These are phyloP conservation scores for Zygotorulaspora danielsina DNA, from an alignment of 805 yeast species.

Conservation along the genomic window DNA sequence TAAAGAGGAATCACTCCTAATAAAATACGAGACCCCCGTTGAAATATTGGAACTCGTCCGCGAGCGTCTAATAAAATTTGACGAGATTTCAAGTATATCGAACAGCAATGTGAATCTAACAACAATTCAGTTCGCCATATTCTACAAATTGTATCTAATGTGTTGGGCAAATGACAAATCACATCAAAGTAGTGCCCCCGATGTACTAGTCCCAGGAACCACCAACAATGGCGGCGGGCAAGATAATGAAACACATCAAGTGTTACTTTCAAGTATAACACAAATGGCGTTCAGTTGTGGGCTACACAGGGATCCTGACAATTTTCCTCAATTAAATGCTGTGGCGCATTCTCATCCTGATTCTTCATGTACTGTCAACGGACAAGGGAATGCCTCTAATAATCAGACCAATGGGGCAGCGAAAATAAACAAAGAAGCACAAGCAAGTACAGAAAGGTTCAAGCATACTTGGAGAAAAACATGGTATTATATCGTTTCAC, in stretches of 20 bases:
- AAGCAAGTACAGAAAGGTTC: conserved; percentile 34
- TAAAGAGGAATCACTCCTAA: conserved; percentile 30
- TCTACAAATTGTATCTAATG: conserved; percentile 50
- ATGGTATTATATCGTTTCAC: conserved; percentile 47
- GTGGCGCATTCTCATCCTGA: conserved; percentile 19
- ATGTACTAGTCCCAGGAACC: conserved; percentile 38
- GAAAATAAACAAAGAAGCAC: conserved; percentile 22
- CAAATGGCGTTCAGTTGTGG: conserved; percentile 70
- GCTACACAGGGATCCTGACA: conserved; percentile 61
- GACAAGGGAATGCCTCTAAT: conserved; percentile 6
- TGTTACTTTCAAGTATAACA: conserved; percentile 50
- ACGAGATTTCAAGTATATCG: conserved; percentile 34
- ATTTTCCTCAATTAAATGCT: conserved; percentile 42
- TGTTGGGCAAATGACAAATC: conserved; percentile 48
- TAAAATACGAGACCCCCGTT: conserved; percentile 30
- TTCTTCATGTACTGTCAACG: conserved; percentile 5
- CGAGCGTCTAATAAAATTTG: conserved; percentile 33
- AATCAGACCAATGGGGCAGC: conserved; percentile 10
- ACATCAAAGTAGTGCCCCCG: conserved; percentile 23
- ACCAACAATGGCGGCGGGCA: conserved; percentile 25
- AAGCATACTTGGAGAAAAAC: conserved; percentile 54
- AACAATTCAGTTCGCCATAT: conserved; percentile 56
- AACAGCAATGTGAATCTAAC: conserved; percentile 34
- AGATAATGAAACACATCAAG: conserved; percentile 57
- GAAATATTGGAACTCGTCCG: conserved; percentile 29